Evolutionary conservation across 495 filamentous ascomycete species (phyloP), one percentile per base, ranked within the genome.

Genomic region (Neurospora sp.): DNA sequence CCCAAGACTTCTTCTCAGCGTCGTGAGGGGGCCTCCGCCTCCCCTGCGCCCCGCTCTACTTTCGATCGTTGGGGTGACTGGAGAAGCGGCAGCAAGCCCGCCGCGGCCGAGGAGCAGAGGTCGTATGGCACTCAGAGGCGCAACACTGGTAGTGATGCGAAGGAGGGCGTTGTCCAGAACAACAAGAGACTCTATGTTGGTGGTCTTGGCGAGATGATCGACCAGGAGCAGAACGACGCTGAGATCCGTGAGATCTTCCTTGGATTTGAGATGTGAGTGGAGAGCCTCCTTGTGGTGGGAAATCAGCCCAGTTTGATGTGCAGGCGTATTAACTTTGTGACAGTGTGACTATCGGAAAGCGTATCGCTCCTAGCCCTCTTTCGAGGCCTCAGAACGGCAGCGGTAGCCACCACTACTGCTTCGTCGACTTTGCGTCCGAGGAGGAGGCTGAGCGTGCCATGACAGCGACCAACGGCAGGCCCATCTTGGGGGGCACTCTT

Each of bases 101-200:
- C 69, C 22, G 72, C 74, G 38, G 31, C 71, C n/a, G 71, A 73
- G 37, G 70, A 76, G 71, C 72, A 77, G 39, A 77, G 77, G 14
- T 75, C 78, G 5, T 69, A 77, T 38, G 77, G 40, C 14, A 75
- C 77, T 6, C 44, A 73, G 2, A 72, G 71, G 35, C 77, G 77
- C 41, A 37, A 37, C 35, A 42, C 76, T 27, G 73, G 72, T 7
- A 65, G 53, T 65, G 68, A 71, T 22, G 68, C 70, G 70, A 74
- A 47, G 27, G 61, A 65, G 9, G 44, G 70, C 38, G 20, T 16
- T 3, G 78, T 22, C 5, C 35, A 41, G 10, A 77, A 89, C 44
- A 85, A 86, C 70, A 81, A 83, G 70, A 84, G 89, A 22, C 81
- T 92, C 5, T 91, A 89, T 77, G 87, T 92, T 22, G 90, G 89